phyloP scores from a whole-genome alignment of 129 eudicot species.

The Gnaphalium uliginosum region DNA sequence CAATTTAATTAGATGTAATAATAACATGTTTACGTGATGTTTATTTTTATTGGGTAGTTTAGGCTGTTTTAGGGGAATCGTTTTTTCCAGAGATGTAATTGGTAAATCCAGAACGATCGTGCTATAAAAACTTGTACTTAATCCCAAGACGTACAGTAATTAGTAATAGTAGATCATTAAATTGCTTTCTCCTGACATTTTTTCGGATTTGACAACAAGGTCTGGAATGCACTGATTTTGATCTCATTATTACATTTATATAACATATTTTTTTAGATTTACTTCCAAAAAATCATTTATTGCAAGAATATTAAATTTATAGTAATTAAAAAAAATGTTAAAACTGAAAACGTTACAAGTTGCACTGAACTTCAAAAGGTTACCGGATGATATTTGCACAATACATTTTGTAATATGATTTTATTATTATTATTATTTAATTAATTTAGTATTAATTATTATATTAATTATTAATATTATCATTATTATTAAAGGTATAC shows the following conservation, averaged over 20 bases:
- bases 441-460: too few species aligned
- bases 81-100: slow-evolving; percentile 17
- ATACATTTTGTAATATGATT: too few species aligned
- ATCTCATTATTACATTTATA: background rate
- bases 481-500: too few species aligned
- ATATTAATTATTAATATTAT: too few species aligned
- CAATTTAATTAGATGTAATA: slow-evolving; percentile 38
- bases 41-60: slow-evolving; percentile 8
- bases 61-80: slow-evolving; percentile 16
- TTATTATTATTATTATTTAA: too few species aligned
- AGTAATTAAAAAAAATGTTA: too few species aligned
- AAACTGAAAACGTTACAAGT: too few species aligned
- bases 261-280: background rate
- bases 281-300: background rate
- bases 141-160: background rate
- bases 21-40: background rate
- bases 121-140: slow-evolving; percentile 25
- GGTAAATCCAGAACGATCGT: slow-evolving; percentile 12
- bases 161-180: background rate
- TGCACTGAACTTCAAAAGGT: too few species aligned
- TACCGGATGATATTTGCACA: too few species aligned
- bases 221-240: background rate
- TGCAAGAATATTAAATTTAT: background rate
- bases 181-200: background rate
- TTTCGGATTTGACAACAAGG: background rate